phyloP scores from a whole-genome alignment of 1,284 basidiomycete genomes.

The Leccinum subrobustum region DNA sequence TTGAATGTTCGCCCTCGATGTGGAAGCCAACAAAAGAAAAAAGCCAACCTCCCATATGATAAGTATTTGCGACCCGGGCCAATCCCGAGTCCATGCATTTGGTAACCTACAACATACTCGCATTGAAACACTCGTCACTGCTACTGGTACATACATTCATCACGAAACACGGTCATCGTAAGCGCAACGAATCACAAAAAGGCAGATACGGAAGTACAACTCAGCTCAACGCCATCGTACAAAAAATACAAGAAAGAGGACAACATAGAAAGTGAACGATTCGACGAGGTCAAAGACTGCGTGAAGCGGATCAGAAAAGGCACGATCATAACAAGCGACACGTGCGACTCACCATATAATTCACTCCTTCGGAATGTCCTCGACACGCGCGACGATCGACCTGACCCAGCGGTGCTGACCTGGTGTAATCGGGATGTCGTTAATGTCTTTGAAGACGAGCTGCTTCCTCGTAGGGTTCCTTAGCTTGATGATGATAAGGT shows the following conservation, averaged over 20 bases:
- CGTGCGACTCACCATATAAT: neutral
- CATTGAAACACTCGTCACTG: too few relatives aligned
- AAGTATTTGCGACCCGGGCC: too few relatives aligned
- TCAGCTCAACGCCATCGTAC: neutral
- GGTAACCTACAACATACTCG: too few relatives aligned
- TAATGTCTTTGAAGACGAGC: neutral
- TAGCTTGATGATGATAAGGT: constrained; percentile 39
- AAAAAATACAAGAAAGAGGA: neutral
- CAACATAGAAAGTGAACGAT: neutral
- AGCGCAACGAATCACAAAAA: neutral
- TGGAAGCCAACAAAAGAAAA: too few relatives aligned
- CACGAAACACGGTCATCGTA: too few relatives aligned
- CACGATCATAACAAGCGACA: neutral
- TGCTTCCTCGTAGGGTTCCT: neutral
- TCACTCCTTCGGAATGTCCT: neutral
- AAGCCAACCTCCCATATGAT: too few relatives aligned
- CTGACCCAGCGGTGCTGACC: constrained; percentile 6
- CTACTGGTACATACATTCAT: too few relatives aligned
- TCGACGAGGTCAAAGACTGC: neutral
- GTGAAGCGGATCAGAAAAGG: neutral
- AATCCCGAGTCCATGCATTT: too few relatives aligned
- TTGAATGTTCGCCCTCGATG: too few relatives aligned
- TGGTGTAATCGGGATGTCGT: too few relatives aligned
- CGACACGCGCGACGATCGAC: constrained; percentile 2
- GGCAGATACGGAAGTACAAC: neutral